Base-by-base conservation (phyloP, 139 green algal species). In the Picochlorum sp. region DNA sequence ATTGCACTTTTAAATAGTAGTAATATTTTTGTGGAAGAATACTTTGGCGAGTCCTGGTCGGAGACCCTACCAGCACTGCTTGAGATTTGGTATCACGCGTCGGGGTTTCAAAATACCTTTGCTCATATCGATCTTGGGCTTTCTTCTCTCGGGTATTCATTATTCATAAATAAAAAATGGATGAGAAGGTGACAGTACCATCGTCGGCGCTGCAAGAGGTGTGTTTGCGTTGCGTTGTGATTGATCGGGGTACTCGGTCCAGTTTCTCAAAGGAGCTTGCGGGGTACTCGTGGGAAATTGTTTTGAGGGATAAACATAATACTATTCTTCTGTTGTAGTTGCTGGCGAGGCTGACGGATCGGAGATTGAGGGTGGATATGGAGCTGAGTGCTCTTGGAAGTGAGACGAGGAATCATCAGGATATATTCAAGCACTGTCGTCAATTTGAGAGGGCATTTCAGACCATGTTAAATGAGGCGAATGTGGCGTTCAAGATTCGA, bases 391-490 rank as follows among this genome's bases (percentile, higher is more conserved):
- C 75, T 30, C 75, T 95, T 57, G 86, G 86, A 28, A 83, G 85
- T 51, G 70, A 81, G 4, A 85, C 82, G 15, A 76, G 79, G 15
- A 76, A 75, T 4, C 79, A 77, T 14, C 81, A 85, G 61, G 87
- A 96, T 63, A 77, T 95, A 10, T 93, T 95, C 60, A 77, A 89
- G 66, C 83, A 94, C 4, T 95, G 88, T 70, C 60, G 89, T 7
- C 84, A 82, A n/a, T 96, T 96, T 70, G 88, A 96, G 65, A 67
- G 80, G 1, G 83, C 83, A 5, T 96, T 92, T 67, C 72, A 76
- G 8, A 63, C 77, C 8, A 82, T 86, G 45, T 60, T 95, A 3
- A 84, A 94, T 77, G 86, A 91, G 55, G 85, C 83, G 0, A 75
- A 70, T 7, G 76, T 81, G 3, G 79, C 86, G 26, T 83, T 80